phyloP scores from a whole-genome alignment of 495 filamentous ascomycete genomes.

The Podospora didyma region DNA sequence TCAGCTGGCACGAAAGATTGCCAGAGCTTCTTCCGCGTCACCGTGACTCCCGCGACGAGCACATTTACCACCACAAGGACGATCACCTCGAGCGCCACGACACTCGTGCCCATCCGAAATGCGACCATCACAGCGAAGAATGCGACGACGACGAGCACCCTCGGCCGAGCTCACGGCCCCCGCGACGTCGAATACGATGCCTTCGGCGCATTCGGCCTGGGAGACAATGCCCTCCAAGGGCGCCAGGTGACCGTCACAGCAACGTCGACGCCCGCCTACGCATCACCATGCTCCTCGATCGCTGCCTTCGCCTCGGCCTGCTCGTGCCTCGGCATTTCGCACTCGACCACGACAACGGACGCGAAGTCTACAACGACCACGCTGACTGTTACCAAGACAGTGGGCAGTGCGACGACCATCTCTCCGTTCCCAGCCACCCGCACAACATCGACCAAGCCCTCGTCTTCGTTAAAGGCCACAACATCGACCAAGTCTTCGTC shows the following conservation, averaged over 20 bases:
- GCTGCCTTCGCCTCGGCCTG: constrained; percentile 25
- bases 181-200: constrained; percentile 6
- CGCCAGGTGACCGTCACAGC: constrained; percentile 11
- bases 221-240: constrained; percentile 5
- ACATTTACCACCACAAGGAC: constrained; percentile 14
- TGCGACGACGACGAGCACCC: not conserved
- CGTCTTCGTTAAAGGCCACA: not conserved
- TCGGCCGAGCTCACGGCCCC: constrained; percentile 5
- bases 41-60: constrained; percentile 21
- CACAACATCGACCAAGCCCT: constrained; percentile 5
- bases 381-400: constrained; percentile 3
- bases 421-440: constrained; percentile 4
- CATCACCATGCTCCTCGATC: constrained; percentile 13
- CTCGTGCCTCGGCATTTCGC: constrained; percentile 25
- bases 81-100: constrained; percentile 7
- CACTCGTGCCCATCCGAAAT: constrained; percentile 2
- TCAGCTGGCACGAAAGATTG: constrained; percentile 22
- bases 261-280: constrained; percentile 20
- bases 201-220: not conserved
- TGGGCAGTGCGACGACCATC: constrained; percentile 6
- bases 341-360: constrained; percentile 2
- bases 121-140: constrained; percentile 2
- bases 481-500: not conserved
- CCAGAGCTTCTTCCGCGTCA: constrained; percentile 20
- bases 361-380: constrained; percentile 8